Evolutionary conservation across 2,329 filamentous ascomycete species (phyloP), one percentile per base, ranked within the genome.

Genomic region (Aspergillus floridensis): DNA sequence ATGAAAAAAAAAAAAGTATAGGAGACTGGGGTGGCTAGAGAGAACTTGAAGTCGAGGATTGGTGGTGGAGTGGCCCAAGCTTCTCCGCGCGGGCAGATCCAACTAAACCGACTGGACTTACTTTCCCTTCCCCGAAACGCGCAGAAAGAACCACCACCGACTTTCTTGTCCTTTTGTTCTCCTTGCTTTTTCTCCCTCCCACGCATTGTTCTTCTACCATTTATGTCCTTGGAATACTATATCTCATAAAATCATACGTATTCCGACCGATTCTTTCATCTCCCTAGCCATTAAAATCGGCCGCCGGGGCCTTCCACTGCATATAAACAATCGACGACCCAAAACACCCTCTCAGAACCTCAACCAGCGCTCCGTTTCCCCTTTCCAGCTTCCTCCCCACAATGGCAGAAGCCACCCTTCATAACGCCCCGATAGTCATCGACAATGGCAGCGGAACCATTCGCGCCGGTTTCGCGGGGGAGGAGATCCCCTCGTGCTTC

Each of bases 371-470:
- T 44, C 16, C 38, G 57, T 53, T 29, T 55, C 56, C 56, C 53
- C 60, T 31, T 52, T 47, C 49, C 56, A 38, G 50, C 53, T 22
- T 38, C 56, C 44, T 50, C 49, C 47, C 65, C 71, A 70, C 64
- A 68, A 88, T 88, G 86, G 81, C 84, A 65, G 88, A 89, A 73
- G 83, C 76, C 59, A 79, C 84, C 62, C 87, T 98, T 58, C 95
- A 97, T 83, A 99, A 99, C 83, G 93, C 92, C 67, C 93, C 95
- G 60, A 96, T 99, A 77, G 95, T 99, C 74, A 90, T 99, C 72
- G 95, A 99, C 85, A 99, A 99, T 80, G 95, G 95, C 72, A 97
- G 93, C 67, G 95, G 95, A 66, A 99, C 95, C 4, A 98, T 99
- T 74, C 87, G 96, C 75, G 95, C 95, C 57, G 95, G 95, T 22